Conservation (phyloP, 495 filamentous ascomycete genomes). For the Neurospora terricola region DNA sequence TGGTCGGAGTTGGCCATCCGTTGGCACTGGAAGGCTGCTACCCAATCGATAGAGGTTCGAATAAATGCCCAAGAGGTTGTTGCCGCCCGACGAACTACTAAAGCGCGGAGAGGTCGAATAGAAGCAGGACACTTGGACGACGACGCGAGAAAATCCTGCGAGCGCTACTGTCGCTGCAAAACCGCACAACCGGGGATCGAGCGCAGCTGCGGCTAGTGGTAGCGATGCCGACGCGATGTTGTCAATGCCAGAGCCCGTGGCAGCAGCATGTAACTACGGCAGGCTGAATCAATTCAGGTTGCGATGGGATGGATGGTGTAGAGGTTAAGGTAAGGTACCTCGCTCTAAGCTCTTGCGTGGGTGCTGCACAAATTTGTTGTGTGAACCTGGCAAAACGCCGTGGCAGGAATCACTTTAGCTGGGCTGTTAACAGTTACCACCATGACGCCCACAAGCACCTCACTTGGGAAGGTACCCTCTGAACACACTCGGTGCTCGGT, state of each 20-base stretch:
- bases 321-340: neutral
- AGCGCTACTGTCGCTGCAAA: neutral
- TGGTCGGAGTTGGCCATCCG: slow-evolving; percentile 45
- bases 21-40: slow-evolving; percentile 8
- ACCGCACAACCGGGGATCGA: neutral
- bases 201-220: neutral
- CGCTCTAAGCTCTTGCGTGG: neutral
- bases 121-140: neutral
- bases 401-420: neutral
- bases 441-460: neutral
- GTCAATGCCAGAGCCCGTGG: neutral
- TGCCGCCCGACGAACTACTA: neutral
- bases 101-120: neutral
- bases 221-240: neutral
- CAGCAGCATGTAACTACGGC: neutral
- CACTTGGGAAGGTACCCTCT: neutral
- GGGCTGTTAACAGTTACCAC: neutral
- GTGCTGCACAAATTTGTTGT: neutral
- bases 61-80: neutral
- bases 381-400: neutral
- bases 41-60: neutral
- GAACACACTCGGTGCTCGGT: neutral
- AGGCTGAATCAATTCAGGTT: neutral
- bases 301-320: neutral
- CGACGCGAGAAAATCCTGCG: neutral